Conservation (phyloP, 441 rosid species). For the Euphorbia corollata region DNA sequence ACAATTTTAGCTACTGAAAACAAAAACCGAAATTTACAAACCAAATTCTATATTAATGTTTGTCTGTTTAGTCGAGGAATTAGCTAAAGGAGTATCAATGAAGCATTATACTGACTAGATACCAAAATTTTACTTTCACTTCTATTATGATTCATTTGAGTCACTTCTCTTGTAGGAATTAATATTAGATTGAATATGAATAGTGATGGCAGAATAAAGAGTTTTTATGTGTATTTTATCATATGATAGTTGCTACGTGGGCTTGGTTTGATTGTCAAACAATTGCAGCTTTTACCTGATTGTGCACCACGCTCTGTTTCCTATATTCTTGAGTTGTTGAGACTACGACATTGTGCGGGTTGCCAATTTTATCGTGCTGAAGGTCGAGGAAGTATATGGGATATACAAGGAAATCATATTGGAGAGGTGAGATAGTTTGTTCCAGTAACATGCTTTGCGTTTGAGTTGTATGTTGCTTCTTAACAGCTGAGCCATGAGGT, state of each 20-base stretch:
- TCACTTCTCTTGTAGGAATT: neutral
- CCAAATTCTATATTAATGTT: neutral
- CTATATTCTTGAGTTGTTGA: slow-evolving; percentile 57
- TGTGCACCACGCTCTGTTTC: slow-evolving; percentile 76
- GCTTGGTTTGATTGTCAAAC: slow-evolving; percentile 1
- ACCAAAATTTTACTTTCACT: too few relatives aligned
- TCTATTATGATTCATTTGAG: neutral
- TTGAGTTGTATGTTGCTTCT: too few relatives aligned
- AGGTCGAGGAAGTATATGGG: slow-evolving; percentile 64
- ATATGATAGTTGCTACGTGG: too few relatives aligned
- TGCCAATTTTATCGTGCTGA: slow-evolving; percentile 80
- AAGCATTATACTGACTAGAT: neutral
- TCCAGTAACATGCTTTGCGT: neutral
- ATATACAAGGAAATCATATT: slow-evolving; percentile 61
- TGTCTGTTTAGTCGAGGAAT: neutral
- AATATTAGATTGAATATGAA: too few relatives aligned
- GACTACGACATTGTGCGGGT: slow-evolving; percentile 62
- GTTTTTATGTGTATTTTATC: too few relatives aligned
- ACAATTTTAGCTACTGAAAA: neutral
- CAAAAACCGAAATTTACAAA: neutral
- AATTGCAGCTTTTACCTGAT: slow-evolving; percentile 70
- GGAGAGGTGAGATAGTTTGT: slow-evolving; percentile 41
- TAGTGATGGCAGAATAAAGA: too few relatives aligned
- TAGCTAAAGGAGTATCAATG: neutral
- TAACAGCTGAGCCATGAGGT: too few relatives aligned